A percentile compares a stretch with the other conserved stretches of the same genome.
Evolutionary conservation across 257 asterid species (phyloP).

Genomic region (Gynochthodes officinalis): DNA sequence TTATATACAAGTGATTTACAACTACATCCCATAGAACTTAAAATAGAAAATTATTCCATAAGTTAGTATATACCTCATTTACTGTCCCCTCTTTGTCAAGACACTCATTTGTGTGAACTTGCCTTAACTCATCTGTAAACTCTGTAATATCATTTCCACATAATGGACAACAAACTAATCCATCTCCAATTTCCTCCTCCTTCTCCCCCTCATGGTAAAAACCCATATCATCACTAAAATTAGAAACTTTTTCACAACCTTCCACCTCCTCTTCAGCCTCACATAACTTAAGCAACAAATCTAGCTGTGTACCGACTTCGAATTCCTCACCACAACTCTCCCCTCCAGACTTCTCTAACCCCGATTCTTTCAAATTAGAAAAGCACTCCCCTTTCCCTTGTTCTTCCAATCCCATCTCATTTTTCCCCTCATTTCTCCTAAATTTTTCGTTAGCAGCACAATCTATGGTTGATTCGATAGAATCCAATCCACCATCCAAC

Average conservation of each 20-base stretch:
- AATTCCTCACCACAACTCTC: constrained; percentile 12
- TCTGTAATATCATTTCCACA: constrained; percentile 76
- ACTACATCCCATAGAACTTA: neutral
- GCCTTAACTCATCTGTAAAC: constrained; percentile 52
- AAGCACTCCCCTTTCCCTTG: neutral
- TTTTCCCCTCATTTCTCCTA: constrained; percentile 2
- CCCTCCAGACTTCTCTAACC: constrained; percentile 8
- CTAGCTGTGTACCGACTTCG: constrained; percentile 54
- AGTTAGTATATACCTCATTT: constrained; percentile 38
- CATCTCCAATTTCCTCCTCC: constrained; percentile 12
- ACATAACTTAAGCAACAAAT: constrained; percentile 72
- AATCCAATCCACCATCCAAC: constrained; percentile 51
- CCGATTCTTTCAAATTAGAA: neutral
- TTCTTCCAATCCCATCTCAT: constrained; percentile 15
- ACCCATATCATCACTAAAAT: constrained; percentile 7
- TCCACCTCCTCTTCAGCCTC: constrained; percentile 20
- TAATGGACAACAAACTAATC: constrained; percentile 61
- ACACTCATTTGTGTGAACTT: constrained; percentile 78
- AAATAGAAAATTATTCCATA: neutral
- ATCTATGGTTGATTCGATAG: constrained; percentile 52
- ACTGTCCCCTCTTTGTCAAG: constrained; percentile 57
- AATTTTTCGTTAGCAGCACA: constrained; percentile 5
- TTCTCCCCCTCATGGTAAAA: neutral
- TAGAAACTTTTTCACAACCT: constrained; percentile 2
- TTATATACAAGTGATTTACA: too few relatives aligned